These are phyloP conservation scores for Aciculoconidium aculeatum DNA, from an alignment of 805 yeast species.

Conservation along the genomic window DNA sequence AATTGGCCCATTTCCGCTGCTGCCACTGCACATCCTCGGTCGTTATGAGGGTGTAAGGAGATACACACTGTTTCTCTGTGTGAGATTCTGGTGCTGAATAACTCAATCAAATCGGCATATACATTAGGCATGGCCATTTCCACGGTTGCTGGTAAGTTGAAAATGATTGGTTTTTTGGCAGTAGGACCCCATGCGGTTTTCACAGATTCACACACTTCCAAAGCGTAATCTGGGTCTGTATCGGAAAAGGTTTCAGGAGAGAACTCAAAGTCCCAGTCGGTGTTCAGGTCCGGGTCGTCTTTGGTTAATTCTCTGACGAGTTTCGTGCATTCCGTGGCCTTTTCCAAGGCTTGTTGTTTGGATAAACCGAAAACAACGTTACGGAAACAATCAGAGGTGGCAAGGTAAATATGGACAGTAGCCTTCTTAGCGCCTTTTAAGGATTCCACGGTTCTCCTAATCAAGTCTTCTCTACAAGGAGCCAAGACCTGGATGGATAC, in stretches of 20 bases:
- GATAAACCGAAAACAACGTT: constrained; percentile 64
- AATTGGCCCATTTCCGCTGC: constrained; percentile 77
- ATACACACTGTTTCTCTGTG: constrained; percentile 68
- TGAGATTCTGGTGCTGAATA: constrained; percentile 52
- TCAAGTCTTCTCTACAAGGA: constrained; percentile 71
- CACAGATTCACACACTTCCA: constrained; percentile 69
- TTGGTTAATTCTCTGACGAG: constrained; percentile 64
- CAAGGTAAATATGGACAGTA: constrained; percentile 69
- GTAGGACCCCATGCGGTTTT: constrained; percentile 71
- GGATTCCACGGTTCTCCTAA: constrained; percentile 65
- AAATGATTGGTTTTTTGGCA: constrained; percentile 60
- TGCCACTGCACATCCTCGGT: constrained; percentile 86
- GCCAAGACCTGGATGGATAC: constrained; percentile 72
- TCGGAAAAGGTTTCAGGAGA: constrained; percentile 79
- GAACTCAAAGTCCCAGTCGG: constrained; percentile 71
- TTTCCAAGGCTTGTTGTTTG: constrained; percentile 49
- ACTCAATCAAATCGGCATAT: constrained; percentile 82
- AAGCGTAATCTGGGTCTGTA: constrained; percentile 56
- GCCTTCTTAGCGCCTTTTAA: constrained; percentile 72
- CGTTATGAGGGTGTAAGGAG: constrained; percentile 79
- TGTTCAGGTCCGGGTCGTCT: constrained; percentile 51
- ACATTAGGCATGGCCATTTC: constrained; percentile 78
- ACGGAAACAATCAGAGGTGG: constrained; percentile 70
- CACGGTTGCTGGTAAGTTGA: constrained; percentile 81
- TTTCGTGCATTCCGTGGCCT: constrained; percentile 59